Evolutionary conservation across 164 flowering plant species (phyloP).

Genomic region (Aristolochia fimbriata): DNA sequence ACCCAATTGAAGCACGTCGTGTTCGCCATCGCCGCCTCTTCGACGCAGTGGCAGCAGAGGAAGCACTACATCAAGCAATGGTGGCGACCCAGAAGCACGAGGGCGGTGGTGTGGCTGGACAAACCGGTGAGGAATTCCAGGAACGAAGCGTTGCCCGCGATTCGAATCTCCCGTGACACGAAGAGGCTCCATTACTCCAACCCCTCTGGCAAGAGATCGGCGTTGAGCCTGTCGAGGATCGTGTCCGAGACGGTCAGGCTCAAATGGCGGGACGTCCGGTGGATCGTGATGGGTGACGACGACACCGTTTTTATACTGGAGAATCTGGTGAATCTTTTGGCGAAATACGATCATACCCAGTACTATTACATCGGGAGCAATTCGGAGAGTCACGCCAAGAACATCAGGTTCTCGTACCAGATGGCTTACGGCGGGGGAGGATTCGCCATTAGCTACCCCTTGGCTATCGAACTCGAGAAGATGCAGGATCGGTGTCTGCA

Average conservation of each 20-base stretch:
- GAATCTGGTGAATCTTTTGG: constrained; percentile 43
- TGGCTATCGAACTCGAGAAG: constrained; percentile 38
- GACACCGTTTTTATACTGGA: constrained; percentile 56
- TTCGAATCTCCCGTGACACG: constrained; percentile 39
- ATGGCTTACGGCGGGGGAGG: constrained; percentile 85
- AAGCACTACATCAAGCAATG: constrained; percentile 49
- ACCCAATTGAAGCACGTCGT: constrained; percentile 39
- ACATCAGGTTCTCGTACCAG: constrained; percentile 36
- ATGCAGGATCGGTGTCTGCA: constrained; percentile 52
- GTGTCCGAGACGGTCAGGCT: constrained; percentile 41
- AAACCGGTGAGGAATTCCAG: constrained; percentile 8
- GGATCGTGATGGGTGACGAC: constrained; percentile 74
- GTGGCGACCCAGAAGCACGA: constrained; percentile 37
- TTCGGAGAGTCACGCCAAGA: constrained; percentile 60
- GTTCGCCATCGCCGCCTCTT: constrained; percentile 55
- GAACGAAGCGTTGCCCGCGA: constrained; percentile 23
- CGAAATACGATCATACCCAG: constrained; percentile 47
- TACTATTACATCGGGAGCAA: constrained; percentile 50
- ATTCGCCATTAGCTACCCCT: constrained; percentile 50
- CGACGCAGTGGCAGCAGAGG: constrained; percentile 39
- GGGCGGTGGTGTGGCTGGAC: constrained; percentile 59
- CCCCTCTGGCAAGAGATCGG: constrained; percentile 40
- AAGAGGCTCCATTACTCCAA: constrained; percentile 30
- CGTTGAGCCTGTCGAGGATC: constrained; percentile 48
- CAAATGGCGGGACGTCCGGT: constrained; percentile 36